Evolutionary conservation across 2,329 filamentous ascomycete species (phyloP).

Genomic region (Cladophialophora exuberans): DNA sequence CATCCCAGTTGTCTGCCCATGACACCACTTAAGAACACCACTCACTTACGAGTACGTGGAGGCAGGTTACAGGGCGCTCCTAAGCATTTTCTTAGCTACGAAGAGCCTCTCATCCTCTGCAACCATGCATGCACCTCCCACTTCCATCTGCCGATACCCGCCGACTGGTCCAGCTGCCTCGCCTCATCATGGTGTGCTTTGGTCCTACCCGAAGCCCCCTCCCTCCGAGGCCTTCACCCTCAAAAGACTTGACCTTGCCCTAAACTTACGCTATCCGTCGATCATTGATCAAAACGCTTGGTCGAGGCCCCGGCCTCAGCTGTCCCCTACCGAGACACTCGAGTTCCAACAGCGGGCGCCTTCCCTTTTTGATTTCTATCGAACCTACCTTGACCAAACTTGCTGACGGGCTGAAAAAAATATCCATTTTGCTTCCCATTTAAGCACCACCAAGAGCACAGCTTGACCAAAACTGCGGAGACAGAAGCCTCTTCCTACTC

Average conservation of each 20-base stretch:
- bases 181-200: slow-evolving; percentile 19
- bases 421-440: too few relatives aligned
- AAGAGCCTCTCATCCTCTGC: not conserved
- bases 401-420: slow-evolving; percentile 1
- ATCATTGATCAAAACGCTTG: slow-evolving; percentile 17
- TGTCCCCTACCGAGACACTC: too few relatives aligned
- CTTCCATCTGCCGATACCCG: slow-evolving; percentile 3
- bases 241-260: slow-evolving; percentile 7
- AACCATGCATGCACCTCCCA: too few relatives aligned
- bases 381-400: not conserved
- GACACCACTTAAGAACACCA: too few relatives aligned
- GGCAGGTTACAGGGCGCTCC: slow-evolving; percentile 3
- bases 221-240: too few relatives aligned
- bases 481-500: not conserved
- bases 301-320: too few relatives aligned
- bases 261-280: slow-evolving; percentile 24
- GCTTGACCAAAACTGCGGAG: slow-evolving; percentile 1
- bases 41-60: too few relatives aligned
- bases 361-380: not conserved
- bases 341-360: too few relatives aligned
- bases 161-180: slow-evolving; percentile 5
- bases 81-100: slow-evolving; percentile 23
- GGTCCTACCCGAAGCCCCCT: slow-evolving; percentile 2
- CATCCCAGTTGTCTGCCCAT: not conserved
- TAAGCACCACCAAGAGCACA: too few relatives aligned